These are phyloP conservation scores for Tetrastigma voinierianum DNA, from an alignment of 164 flowering plant species.

Conservation along the genomic window DNA sequence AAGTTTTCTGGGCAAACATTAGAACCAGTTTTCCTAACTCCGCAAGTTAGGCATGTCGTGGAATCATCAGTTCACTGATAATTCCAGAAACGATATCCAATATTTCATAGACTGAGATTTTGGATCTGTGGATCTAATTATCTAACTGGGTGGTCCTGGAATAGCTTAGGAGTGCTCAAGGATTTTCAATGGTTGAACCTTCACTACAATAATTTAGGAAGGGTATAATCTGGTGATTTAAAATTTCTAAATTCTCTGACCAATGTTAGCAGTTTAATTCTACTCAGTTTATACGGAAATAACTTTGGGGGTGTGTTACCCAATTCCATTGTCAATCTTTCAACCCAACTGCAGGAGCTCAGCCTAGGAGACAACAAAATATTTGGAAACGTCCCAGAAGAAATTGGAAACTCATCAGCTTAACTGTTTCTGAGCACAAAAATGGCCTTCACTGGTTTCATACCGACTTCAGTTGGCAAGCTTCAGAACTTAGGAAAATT, in stretches of 20 bases:
- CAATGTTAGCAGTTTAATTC: conserved; percentile 14
- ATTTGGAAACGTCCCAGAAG: too few species aligned
- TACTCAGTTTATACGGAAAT: not conserved
- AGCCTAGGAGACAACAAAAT: not conserved
- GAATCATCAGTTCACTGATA: conserved; percentile 9
- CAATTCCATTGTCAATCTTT: conserved; percentile 17
- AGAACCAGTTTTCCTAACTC: too few species aligned
- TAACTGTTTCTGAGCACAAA: not conserved
- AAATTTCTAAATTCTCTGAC: too few species aligned
- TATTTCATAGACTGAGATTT: not conserved
- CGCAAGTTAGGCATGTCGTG: not conserved
- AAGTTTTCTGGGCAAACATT: too few species aligned
- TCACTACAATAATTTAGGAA: too few species aligned
- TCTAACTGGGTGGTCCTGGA: too few species aligned
- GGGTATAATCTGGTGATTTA: too few species aligned
- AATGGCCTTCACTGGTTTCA: conserved; percentile 22
- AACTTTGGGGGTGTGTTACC: conserved; percentile 28
- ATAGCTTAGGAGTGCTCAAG: too few species aligned
- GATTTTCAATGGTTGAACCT: too few species aligned
- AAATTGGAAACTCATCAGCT: too few species aligned
- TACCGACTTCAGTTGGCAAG: conserved; percentile 22
- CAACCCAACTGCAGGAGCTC: conserved; percentile 6
- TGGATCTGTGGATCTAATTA: conserved; percentile 6
- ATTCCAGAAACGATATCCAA: conserved; percentile 18
- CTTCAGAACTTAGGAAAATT: conserved; percentile 14